Evolutionary conservation across 2,329 filamentous ascomycete genomes (phyloP).

Genomic region (Fonsecaea pedrosoi): DNA sequence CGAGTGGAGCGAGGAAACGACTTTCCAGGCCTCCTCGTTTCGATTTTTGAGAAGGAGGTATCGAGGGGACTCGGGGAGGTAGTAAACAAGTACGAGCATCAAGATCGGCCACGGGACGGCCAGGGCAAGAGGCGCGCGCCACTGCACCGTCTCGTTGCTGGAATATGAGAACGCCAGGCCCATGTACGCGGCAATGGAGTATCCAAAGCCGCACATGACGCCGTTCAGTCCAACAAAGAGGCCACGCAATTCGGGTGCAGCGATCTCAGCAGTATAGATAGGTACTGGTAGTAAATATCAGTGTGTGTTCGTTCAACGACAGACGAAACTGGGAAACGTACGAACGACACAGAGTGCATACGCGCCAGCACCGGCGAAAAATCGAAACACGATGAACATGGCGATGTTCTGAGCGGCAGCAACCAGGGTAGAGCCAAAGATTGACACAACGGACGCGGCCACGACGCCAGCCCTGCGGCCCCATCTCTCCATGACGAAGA

Average conservation of each 20-base stretch:
- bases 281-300: slow-evolving; percentile 1
- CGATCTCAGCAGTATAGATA: slow-evolving; percentile 26
- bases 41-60: slow-evolving; percentile 53
- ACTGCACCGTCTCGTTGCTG: slow-evolving; percentile 30
- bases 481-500: too few species aligned
- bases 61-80: slow-evolving; percentile 47
- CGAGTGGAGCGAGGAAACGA: slow-evolving; percentile 53
- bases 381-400: too few species aligned
- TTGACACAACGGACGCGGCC: too few species aligned
- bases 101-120: slow-evolving; percentile 46
- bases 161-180: slow-evolving; percentile 26
- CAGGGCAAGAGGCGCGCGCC: slow-evolving; percentile 33
- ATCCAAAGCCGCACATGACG: slow-evolving; percentile 26
- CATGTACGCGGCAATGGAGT: slow-evolving; percentile 26
- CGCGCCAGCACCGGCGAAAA: too few species aligned
- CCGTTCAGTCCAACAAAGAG: slow-evolving; percentile 28
- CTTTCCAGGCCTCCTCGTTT: slow-evolving; percentile 49
- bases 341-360: too few species aligned
- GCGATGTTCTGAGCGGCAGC: too few species aligned
- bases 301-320: too few species aligned
- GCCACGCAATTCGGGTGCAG: slow-evolving; percentile 28
- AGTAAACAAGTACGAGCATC: slow-evolving; percentile 55
- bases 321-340: too few species aligned
- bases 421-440: too few species aligned
- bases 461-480: too few species aligned